Evolutionary conservation across 2,329 filamentous ascomycete genomes (phyloP), one percentile per base, ranked within the genome.

Genomic region (Phialocephala sp.): DNA sequence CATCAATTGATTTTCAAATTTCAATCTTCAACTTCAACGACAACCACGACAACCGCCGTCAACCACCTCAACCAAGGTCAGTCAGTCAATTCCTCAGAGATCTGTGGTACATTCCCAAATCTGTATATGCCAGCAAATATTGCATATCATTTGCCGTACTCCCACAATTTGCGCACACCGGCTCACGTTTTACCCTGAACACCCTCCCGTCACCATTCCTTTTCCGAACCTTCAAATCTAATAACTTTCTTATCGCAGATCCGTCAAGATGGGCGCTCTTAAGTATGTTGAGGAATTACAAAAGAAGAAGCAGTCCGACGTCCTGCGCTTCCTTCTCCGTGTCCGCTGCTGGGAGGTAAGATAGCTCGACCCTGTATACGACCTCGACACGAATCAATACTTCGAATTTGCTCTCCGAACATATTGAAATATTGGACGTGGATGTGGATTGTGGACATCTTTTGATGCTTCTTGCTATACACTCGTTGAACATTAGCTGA

Each of bases 301-400:
- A 85, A 98, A 99, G 93, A 97, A 97, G 93, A 99, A 99, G 93
- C 95, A 99, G 91, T 97, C 93, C 84, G 95, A 99, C 89, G 91
- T 99, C 81, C 92, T 98, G 87, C 94, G 94, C 87, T 99, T 99
- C 90, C 91, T 99, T 86, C 93, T 97, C 85, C 94, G 93, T 84
- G 93, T 97, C 82, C 94, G 95, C 87, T 99, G 95, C 94, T 99
- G 95, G 95, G 95, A 99, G 92, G 94, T 94, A 88, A 86, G 88
- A 88, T 87, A 78, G 66, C 63, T 68, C 75, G 74, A 75, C 72
- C 76, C 75, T 73, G 76, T 72, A 41, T 73, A 75, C 71, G 69
- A 72, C 61, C 54, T 72, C 69, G 68, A 70, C 61, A 69, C 69
- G 67, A 72, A 65, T 63, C 71, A 76, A 74, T 73, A 72, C 70